Conservation (phyloP, 2,329 filamentous ascomycete species). For the Alternaria atra region DNA sequence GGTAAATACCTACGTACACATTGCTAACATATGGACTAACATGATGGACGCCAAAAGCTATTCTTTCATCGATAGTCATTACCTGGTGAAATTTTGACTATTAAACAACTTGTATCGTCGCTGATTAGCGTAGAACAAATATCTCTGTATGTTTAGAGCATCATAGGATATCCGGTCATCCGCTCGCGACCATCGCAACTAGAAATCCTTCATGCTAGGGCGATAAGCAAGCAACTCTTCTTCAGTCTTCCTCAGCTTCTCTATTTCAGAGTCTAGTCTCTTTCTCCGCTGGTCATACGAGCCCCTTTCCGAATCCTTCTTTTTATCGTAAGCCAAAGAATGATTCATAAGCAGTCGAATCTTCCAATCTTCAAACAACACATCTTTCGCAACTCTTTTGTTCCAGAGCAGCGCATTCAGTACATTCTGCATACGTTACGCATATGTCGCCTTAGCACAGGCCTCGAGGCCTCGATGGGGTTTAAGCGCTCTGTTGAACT, state of each 20-base stretch:
- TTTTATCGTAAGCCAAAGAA: slow-evolving; percentile 4
- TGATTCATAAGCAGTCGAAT: slow-evolving; percentile 6
- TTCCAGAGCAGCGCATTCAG: neutral
- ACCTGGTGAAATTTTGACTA: neutral
- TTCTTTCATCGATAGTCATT: neutral
- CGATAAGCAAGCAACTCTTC: slow-evolving; percentile 7
- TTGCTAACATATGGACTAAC: neutral
- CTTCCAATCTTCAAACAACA: slow-evolving; percentile 6
- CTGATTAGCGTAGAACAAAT: neutral
- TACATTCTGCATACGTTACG: slow-evolving; percentile 1
- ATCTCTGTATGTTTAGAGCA: neutral
- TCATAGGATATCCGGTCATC: neutral
- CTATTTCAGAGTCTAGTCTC: slow-evolving; percentile 5
- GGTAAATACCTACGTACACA: neutral
- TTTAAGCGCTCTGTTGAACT: slow-evolving; percentile 13
- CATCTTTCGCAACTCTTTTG: slow-evolving; percentile 4
- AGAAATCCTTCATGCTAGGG: neutral
- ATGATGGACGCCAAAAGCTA: neutral
- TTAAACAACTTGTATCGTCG: neutral
- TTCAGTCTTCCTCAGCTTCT: neutral
- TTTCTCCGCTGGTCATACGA: slow-evolving; percentile 8
- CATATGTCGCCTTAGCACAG: neutral
- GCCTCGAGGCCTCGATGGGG: slow-evolving; percentile 2
- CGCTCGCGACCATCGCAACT: neutral
- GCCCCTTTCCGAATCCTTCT: slow-evolving; percentile 6